phyloP scores from a whole-genome alignment of 129 eudicot species.

The Dittrichia graveolens region DNA sequence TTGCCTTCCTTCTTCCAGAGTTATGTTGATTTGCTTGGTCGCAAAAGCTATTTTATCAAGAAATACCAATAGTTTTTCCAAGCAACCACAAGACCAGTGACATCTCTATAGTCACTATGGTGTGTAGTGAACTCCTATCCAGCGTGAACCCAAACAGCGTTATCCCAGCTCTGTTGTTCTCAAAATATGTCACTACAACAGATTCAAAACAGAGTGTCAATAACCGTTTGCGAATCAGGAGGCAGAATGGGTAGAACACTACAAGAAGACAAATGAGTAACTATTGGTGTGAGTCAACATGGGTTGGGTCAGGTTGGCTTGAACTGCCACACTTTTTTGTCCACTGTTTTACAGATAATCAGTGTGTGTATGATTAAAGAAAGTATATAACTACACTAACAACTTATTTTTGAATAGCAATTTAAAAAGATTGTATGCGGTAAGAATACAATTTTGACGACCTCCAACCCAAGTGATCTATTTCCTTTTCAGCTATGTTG shows the following conservation, averaged over 20 bases:
- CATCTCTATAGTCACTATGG: slow-evolving; percentile 53
- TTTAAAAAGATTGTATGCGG: not conserved
- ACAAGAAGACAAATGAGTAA: too few relatives aligned
- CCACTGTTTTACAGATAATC: too few relatives aligned
- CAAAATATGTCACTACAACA: slow-evolving; percentile 66
- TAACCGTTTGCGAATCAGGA: not conserved
- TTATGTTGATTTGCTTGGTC: slow-evolving; percentile 16
- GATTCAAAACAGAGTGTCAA: not conserved
- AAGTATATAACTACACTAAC: not conserved
- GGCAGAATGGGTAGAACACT: not conserved
- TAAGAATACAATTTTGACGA: not conserved
- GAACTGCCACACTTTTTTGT: not conserved
- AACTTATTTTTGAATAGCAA: not conserved
- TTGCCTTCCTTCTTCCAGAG: not conserved
- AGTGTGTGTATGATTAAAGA: not conserved
- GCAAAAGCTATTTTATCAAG: slow-evolving; percentile 11
- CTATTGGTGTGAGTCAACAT: not conserved
- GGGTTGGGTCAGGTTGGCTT: not conserved
- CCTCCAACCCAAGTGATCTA: not conserved
- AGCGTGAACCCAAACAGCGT: slow-evolving; percentile 77
- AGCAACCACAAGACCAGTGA: slow-evolving; percentile 67
- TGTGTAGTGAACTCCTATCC: slow-evolving; percentile 63
- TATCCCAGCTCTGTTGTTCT: slow-evolving; percentile 70
- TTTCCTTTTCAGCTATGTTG: not conserved
- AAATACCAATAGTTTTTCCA: slow-evolving; percentile 58